Base-by-base conservation (phyloP, 371 early-diverging fungal genomes). In the Syncephalastrum contaminatum region DNA sequence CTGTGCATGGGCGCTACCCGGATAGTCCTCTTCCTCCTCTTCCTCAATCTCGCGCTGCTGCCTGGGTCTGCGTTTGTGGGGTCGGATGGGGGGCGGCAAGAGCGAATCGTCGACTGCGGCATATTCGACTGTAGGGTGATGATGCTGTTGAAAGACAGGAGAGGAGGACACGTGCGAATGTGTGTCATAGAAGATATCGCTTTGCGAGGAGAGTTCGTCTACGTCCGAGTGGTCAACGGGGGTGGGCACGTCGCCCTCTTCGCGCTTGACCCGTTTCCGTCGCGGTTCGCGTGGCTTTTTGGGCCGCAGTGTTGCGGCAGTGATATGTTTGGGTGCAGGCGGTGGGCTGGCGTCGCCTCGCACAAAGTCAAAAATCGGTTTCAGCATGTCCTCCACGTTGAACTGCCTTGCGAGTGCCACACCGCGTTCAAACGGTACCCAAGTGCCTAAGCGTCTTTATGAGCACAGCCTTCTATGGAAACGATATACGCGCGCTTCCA, bases 391-490 rank as follows among this genome's bases (percentile, higher is more conserved):
- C 30, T 70, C 58, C 3, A 81, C 81, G 36, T 72, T 58, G 56
- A 77, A 81, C 30, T 69, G 65, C 48, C 70, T 45, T 19, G 88
- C 88, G 1, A 96, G 68, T 48, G 82, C 75, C 18, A 88, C 77
- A 7, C 91, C 95, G 5, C 93, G 81, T 18, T 85, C 85, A 62
- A 88, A 90, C 0, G 96, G 96, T 6, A 96, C 85, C 94, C 84
- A 83, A 45, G 84, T 83, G 15, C 84, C 84, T 83, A 25, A 25
- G 25, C 25, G 25, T 25, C 4, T 25, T 7, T 3, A 20, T 25
- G 36, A 25, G 49, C 16, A 42, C 19, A 39, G 7, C n/a, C 24
- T 43, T n/a, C n/a, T n/a, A n/a, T 4, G 30, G 42, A 18, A 24
- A 22, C 8, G 14, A 49, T 14, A 21, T 19, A 3, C 19, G 3